phyloP scores from a whole-genome alignment of 1,284 basidiomycete genomes.

The Retiboletus flavoniger region DNA sequence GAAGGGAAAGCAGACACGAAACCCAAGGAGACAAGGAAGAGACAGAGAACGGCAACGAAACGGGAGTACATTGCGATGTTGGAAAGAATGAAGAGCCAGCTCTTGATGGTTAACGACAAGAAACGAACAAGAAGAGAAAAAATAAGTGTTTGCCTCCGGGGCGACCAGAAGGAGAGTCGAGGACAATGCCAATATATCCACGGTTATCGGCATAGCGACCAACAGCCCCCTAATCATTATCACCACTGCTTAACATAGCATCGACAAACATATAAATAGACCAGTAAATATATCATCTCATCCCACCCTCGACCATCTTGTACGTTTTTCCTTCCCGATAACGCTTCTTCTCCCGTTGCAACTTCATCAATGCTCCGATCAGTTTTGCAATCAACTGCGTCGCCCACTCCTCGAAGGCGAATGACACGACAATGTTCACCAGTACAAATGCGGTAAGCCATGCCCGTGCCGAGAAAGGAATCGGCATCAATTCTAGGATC shows the following conservation, averaged over 20 bases:
- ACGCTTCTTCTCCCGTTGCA: constrained; percentile 47
- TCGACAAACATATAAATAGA: not conserved
- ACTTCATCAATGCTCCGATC: constrained; percentile 49
- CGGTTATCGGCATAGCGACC: constrained; percentile 22
- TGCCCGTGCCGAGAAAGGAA: constrained; percentile 71
- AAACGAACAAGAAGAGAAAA: not conserved
- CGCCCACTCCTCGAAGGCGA: constrained; percentile 81
- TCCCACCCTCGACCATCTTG: constrained; percentile 69
- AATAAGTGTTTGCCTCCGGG: not conserved
- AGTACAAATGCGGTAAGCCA: constrained; percentile 71
- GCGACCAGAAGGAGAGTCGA: not conserved
- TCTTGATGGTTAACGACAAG: constrained; percentile 17
- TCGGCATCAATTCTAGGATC: constrained; percentile 76
- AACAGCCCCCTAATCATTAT: constrained; percentile 2
- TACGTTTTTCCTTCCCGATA: constrained; percentile 64
- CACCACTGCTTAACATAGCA: not conserved
- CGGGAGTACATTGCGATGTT: constrained; percentile 20
- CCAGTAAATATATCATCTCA: constrained; percentile 37
- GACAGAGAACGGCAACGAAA: constrained; percentile 17
- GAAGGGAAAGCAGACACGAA: constrained; percentile 29
- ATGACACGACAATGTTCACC: constrained; percentile 72
- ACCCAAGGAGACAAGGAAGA: constrained; percentile 15
- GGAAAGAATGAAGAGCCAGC: constrained; percentile 31
- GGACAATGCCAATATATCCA: constrained; percentile 1
- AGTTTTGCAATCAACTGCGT: constrained; percentile 57